A percentile compares a stretch with the other conserved stretches of the same genome.
These are phyloP conservation scores for Sparassis latifolia DNA, from an alignment of 1,284 basidiomycete genomes.

Conservation along the genomic window DNA sequence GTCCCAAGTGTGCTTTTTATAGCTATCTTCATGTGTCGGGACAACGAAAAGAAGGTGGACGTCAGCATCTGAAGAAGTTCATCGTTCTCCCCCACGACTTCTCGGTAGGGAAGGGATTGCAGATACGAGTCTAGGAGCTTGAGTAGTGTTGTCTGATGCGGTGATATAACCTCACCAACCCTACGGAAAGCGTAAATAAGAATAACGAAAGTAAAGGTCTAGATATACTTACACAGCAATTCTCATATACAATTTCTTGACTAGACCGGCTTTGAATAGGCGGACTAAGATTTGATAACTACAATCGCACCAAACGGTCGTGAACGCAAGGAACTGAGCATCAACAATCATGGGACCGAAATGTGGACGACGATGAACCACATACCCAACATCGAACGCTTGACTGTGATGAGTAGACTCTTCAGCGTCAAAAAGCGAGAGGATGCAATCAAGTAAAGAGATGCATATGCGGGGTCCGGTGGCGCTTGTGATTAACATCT, in stretches of 20 bases:
- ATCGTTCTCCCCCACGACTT: conserved; percentile 1
- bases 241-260: conserved; percentile 28
- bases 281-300: conserved; percentile 36
- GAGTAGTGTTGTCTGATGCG: conserved; percentile 78
- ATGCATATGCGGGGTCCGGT: conserved; percentile 59
- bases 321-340: background rate
- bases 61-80: conserved; percentile 47
- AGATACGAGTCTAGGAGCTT: conserved; percentile 82
- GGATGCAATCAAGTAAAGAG: conserved; percentile 59
- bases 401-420: conserved; percentile 52
- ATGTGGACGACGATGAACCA: conserved; percentile 5
- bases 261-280: conserved; percentile 29
- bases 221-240: conserved; percentile 28
- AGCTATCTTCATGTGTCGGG: conserved; percentile 43
- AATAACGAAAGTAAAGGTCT: background rate
- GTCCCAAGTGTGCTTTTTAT: conserved; percentile 42
- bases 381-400: conserved; percentile 73
- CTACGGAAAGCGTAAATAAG: conserved; percentile 29
- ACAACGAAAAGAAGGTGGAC: conserved; percentile 46
- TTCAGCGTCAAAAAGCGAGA: conserved; percentile 56
- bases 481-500: conserved; percentile 41
- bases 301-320: background rate
- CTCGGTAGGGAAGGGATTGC: conserved; percentile 27
- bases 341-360: background rate
- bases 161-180: conserved; percentile 66